Evolutionary conservation across 2,329 filamentous ascomycete species (phyloP), one percentile per base, ranked within the genome.

Genomic region (Blumeria hordei): DNA sequence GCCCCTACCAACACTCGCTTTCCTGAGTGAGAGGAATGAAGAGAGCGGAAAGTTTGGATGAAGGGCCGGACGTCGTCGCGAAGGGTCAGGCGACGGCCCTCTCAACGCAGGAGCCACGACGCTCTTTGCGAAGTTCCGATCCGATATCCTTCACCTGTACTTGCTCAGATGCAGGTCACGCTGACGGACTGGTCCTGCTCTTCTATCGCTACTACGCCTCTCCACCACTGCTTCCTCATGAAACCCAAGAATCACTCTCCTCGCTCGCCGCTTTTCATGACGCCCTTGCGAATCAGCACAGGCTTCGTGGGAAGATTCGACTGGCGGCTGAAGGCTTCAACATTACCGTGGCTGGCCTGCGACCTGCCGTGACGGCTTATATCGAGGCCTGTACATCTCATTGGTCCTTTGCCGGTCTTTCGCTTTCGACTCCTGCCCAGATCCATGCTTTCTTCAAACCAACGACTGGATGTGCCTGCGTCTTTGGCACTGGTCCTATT

Each of bases 271-370:
- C 36, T n/a, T 66, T 63, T 34, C 64, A 66, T 33, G 55, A 51
- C 39, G 51, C 32, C 8, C 37, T 59, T 11, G 60, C 61, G 5
- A 16, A 53, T 6, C 58, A 55, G 33, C 56, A 58, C 16, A 37
- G 50, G 2, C 50, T 66, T 3, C 60, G 59, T 37, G 64, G 64
- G 5, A 66, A 66, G 43, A 60, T 65, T 10, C 59, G 64, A 2
- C 47, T 66, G 14, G 61, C 62, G 1, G 60, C 56, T 33, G 64
- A 66, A 55, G 64, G 64, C 1, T 66, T 64, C 47, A 66, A 66
- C 41, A 60, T 66, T 36, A 66, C 64, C 3, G 58, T 66, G 3
- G 64, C 59, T 2, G 64, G 64, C 2, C 62, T 62, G 1, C 57
- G 41, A 16, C 21, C 44, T 6, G 47, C 47, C 2, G 62, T 66